These are phyloP conservation scores for Fraxinus pennsylvanica DNA, from an alignment of 257 asterid genomes.

Conservation along the genomic window DNA sequence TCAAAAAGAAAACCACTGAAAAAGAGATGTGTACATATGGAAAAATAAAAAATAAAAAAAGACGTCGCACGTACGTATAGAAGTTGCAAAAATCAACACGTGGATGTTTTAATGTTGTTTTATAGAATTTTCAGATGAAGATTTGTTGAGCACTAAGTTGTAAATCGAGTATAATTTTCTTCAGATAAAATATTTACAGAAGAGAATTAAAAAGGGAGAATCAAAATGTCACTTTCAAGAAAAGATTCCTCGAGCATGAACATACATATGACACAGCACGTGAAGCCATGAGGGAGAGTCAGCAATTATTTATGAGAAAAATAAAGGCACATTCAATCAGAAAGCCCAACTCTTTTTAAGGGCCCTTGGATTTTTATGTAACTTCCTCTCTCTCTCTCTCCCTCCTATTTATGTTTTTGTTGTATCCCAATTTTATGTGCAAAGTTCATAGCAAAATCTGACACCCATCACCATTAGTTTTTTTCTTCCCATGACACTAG, in stretches of 20 bases:
- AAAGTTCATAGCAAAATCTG: slow-evolving; percentile 37
- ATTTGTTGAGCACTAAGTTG: not conserved
- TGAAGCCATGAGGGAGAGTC: slow-evolving; percentile 67
- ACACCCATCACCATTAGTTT: slow-evolving; percentile 41
- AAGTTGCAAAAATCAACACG: not conserved
- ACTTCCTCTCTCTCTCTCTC: not conserved
- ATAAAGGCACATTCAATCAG: slow-evolving; percentile 46
- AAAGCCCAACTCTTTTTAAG: slow-evolving; percentile 25
- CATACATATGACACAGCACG: slow-evolving; percentile 59
- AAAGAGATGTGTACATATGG: not conserved
- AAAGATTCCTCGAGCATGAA: slow-evolving; percentile 9
- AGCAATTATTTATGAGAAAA: slow-evolving; percentile 52
- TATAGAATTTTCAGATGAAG: not conserved
- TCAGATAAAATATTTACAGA: not conserved
- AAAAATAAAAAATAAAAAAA: not conserved
- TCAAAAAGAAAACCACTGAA: not conserved
- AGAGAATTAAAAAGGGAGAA: not conserved
- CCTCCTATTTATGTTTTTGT: slow-evolving; percentile 28
- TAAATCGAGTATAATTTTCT: not conserved
- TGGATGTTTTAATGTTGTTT: not conserved
- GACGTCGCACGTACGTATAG: not conserved
- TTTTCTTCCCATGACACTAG: slow-evolving; percentile 50
- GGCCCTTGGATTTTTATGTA: slow-evolving; percentile 42
- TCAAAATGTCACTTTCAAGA: not conserved
- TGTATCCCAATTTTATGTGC: slow-evolving; percentile 20